Conservation (phyloP, 345 rosid species). For the Gynandropsis gynandra region DNA sequence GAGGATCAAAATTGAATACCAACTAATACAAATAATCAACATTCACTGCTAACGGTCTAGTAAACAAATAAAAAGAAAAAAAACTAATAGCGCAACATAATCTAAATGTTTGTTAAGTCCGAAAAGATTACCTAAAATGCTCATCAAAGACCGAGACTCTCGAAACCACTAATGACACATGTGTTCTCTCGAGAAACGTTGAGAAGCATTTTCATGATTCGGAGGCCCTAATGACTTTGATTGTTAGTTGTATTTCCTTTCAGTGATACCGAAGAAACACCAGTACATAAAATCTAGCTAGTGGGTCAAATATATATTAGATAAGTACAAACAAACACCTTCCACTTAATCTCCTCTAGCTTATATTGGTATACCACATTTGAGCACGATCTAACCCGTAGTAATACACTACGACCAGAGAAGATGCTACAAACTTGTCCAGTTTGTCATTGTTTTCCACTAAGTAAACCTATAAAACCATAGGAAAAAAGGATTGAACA, state of each 20-base stretch:
- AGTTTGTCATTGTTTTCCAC: conserved; percentile 50
- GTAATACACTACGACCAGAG: conserved; percentile 49
- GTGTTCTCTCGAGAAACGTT: conserved; percentile 72
- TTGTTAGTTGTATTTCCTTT: conserved; percentile 39
- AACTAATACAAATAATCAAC: conserved; percentile 14
- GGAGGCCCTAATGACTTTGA: conserved; percentile 35
- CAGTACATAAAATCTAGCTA: conserved; percentile 17
- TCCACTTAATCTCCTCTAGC: conserved; percentile 50
- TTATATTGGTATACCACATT: conserved; percentile 22
- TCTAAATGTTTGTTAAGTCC: too few relatives aligned
- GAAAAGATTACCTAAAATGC: conserved; percentile 74
- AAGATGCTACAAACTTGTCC: conserved; percentile 60
- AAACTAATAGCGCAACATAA: too few relatives aligned
- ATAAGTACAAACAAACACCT: conserved; percentile 33
- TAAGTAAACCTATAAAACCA: conserved; percentile 50
- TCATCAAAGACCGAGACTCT: conserved; percentile 78
- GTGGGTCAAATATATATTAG: conserved; percentile 18
- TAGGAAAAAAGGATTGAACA: conserved; percentile 13
- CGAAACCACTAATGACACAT: conserved; percentile 48
- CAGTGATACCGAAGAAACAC: conserved; percentile 33
- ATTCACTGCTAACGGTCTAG: conserved; percentile 1
- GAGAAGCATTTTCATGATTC: conserved; percentile 47
- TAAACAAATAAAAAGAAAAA: conserved; percentile 14
- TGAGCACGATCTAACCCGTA: conserved; percentile 46
- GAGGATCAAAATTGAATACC: conserved; percentile 4